phyloP scores from a whole-genome alignment of 768 basidiomycete genomes.

The Lentinula edodes region DNA sequence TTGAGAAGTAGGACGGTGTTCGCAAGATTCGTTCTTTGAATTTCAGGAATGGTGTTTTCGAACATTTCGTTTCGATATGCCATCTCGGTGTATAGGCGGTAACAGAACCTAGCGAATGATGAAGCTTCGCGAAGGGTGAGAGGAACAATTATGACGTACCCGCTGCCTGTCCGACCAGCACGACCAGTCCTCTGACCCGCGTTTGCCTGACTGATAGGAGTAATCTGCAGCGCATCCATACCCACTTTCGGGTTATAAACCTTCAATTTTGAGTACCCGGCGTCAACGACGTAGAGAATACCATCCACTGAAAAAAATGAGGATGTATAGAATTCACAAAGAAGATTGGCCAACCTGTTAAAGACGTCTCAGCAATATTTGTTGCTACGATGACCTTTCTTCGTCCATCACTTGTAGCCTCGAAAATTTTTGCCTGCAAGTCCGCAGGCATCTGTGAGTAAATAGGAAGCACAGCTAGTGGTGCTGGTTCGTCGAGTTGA shows the following conservation, averaged over 20 bases:
- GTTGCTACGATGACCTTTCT: conserved; percentile 98
- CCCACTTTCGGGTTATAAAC: conserved; percentile 99
- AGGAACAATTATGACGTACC: conserved; percentile 44
- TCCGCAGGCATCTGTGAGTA: conserved; percentile 99
- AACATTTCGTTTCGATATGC: conserved; percentile 96
- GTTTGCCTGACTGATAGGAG: conserved; percentile 98
- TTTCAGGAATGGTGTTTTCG: conserved; percentile 94
- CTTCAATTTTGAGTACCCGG: conserved; percentile 95
- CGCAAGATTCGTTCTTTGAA: conserved; percentile 95
- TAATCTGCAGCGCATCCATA: conserved; percentile 99
- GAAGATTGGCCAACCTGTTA: conserved; percentile 58
- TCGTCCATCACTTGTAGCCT: conserved; percentile 88
- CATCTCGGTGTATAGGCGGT: conserved; percentile 96
- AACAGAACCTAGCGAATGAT: conserved; percentile 67
- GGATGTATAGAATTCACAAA: conserved; percentile 7
- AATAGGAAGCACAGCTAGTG: conserved; percentile 90
- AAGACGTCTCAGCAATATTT: conserved; percentile 97
- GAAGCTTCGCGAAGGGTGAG: conserved; percentile 5
- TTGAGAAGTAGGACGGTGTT: conserved; percentile 95
- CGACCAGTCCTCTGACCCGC: conserved; percentile 94
- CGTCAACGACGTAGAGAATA: conserved; percentile 94
- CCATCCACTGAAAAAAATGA: conserved; percentile 69
- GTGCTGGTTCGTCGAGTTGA: conserved; percentile 87
- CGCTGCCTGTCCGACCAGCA: conserved; percentile 93
- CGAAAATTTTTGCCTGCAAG: conserved; percentile 96